These are phyloP conservation scores for Populus nigra DNA, from an alignment of 345 rosid genomes.

Conservation along the genomic window DNA sequence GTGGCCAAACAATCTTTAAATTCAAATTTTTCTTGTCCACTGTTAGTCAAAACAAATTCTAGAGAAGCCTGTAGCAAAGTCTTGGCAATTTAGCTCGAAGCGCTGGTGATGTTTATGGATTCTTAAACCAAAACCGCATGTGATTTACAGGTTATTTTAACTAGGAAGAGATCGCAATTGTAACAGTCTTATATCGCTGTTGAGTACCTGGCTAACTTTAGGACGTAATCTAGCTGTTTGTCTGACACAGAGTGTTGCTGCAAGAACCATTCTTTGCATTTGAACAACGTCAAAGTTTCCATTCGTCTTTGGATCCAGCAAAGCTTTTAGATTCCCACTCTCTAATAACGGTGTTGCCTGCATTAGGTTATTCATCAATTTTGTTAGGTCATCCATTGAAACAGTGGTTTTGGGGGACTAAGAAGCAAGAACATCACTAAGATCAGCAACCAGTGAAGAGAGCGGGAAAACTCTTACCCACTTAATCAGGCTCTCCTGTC, in stretches of 20 bases:
- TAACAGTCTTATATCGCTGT: background rate
- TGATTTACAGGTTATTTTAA: background rate
- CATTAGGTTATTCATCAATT: constrained; percentile 5
- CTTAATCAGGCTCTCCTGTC: constrained; percentile 18
- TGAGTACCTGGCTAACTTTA: constrained; percentile 17
- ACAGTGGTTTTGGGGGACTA: background rate
- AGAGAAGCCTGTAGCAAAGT: background rate
- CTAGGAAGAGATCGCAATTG: background rate
- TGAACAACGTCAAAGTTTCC: constrained; percentile 1
- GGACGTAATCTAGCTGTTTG: constrained; percentile 25
- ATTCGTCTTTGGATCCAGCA: constrained; percentile 16
- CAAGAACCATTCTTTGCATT: constrained; percentile 22
- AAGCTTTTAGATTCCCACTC: constrained; percentile 14
- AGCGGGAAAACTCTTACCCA: constrained; percentile 17
- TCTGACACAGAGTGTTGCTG: constrained; percentile 22
- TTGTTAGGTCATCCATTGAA: background rate
- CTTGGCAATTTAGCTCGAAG: background rate
- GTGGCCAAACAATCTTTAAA: background rate
- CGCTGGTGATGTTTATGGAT: background rate
- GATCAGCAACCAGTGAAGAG: background rate
- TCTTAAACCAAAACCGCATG: background rate
- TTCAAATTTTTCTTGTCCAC: background rate
- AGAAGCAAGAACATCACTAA: too few relatives aligned
- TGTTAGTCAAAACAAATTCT: background rate
- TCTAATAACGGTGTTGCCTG: constrained; percentile 29